Percentiles rank a stretch among this genome's conserved stretches.
Conservation (phyloP, 306 rosid species). For the Cucurbita ficifolia region DNA sequence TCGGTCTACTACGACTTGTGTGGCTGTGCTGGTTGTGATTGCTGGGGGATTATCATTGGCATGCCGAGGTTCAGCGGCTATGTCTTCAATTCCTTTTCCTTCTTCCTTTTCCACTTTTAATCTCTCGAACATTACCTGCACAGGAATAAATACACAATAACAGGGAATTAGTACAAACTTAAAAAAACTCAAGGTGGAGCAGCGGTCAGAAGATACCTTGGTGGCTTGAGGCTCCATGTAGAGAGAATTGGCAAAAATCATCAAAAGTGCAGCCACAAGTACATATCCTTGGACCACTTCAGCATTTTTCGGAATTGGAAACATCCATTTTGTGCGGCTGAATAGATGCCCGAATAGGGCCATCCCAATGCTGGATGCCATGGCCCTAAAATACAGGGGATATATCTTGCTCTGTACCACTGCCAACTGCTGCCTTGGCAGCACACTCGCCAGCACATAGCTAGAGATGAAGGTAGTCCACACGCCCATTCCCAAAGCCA, state of each 20-base stretch:
- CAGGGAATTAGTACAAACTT: neutral
- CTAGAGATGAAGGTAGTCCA: conserved; percentile 72
- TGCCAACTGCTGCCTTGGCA: conserved; percentile 67
- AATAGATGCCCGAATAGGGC: conserved; percentile 40
- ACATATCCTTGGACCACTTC: conserved; percentile 25
- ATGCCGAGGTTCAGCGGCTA: neutral
- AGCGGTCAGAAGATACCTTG: conserved; percentile 25
- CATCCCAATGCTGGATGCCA: conserved; percentile 31
- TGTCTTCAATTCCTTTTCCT: conserved; percentile 44
- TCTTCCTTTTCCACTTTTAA: conserved; percentile 63
- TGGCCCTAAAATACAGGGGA: conserved; percentile 50
- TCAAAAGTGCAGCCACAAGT: conserved; percentile 29
- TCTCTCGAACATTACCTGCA: conserved; percentile 62
- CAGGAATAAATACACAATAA: neutral
- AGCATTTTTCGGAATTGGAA: neutral
- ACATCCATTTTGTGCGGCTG: conserved; percentile 1
- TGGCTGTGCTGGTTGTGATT: neutral
- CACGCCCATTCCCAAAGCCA: conserved; percentile 52
- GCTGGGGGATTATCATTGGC: neutral
- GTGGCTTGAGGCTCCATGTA: conserved; percentile 79
- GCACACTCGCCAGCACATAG: conserved; percentile 28
- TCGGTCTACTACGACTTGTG: neutral
- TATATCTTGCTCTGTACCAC: conserved; percentile 78
- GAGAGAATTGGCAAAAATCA: conserved; percentile 29
- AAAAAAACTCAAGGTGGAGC: too few relatives aligned